Evolutionary conservation across 352 stramenopile genomes (phyloP).

Genomic region (Pythium scleroteichum): DNA sequence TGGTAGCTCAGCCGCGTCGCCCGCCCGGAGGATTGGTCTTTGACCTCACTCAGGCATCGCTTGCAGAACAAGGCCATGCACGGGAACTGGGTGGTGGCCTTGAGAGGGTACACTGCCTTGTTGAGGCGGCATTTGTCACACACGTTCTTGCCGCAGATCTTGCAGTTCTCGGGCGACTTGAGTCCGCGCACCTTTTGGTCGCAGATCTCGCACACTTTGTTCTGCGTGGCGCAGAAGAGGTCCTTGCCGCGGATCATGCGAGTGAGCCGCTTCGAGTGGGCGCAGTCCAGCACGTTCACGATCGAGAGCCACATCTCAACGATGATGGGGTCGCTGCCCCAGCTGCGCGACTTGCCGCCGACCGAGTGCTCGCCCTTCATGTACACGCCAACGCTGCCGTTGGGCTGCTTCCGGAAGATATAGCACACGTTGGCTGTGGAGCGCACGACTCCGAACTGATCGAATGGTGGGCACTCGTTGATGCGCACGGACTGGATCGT

Average conservation of each 20-base stretch:
- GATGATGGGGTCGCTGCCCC: slow-evolving; percentile 56
- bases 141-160: slow-evolving; percentile 70
- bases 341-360: slow-evolving; percentile 57
- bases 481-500: slow-evolving; percentile 60
- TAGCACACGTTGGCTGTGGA: slow-evolving; percentile 61
- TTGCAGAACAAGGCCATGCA: slow-evolving; percentile 60
- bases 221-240: slow-evolving; percentile 47
- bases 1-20: slow-evolving; percentile 13
- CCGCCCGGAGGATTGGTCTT: slow-evolving; percentile 14
- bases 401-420: slow-evolving; percentile 52
- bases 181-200: slow-evolving; percentile 55
- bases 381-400: slow-evolving; percentile 57
- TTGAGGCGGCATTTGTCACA: slow-evolving; percentile 62
- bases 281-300: slow-evolving; percentile 51
- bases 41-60: slow-evolving; percentile 26
- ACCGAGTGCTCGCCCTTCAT: slow-evolving; percentile 61
- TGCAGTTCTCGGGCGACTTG: slow-evolving; percentile 57
- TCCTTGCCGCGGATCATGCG: slow-evolving; percentile 52
- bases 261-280: slow-evolving; percentile 58
- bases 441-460: slow-evolving; percentile 53
- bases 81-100: slow-evolving; percentile 49
- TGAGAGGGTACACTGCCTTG: slow-evolving; percentile 57
- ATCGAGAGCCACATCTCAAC: slow-evolving; percentile 63
- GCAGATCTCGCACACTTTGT: slow-evolving; percentile 62
- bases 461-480: slow-evolving; percentile 56